Evolutionary conservation across 2,329 filamentous ascomycete genomes (phyloP).

Genomic region (Alternaria sp.): DNA sequence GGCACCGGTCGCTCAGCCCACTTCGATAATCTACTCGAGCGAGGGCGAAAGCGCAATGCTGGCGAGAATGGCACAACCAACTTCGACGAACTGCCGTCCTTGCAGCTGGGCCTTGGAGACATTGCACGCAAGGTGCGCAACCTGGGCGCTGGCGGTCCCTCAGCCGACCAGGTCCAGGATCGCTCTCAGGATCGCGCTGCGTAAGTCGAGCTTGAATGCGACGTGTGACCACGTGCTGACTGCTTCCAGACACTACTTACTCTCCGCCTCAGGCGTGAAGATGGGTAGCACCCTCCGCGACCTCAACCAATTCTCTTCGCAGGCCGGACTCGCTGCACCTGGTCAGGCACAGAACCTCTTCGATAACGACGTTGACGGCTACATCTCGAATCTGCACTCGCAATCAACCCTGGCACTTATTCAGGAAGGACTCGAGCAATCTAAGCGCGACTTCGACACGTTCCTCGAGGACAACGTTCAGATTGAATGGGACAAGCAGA

Average conservation of each 20-base stretch:
- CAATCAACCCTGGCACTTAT: conserved; percentile 93
- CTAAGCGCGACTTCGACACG: conserved; percentile 87
- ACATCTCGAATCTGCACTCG: conserved; percentile 83
- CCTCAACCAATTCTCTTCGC: conserved; percentile 75
- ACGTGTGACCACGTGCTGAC: conserved; percentile 18
- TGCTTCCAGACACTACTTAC: conserved; percentile 77
- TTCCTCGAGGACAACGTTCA: conserved; percentile 95
- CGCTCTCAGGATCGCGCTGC: conserved; percentile 57
- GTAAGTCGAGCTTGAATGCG: conserved; percentile 44
- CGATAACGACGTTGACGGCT: conserved; percentile 68
- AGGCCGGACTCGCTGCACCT: conserved; percentile 67
- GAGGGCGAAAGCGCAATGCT: conserved; percentile 70
- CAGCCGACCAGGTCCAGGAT: conserved; percentile 54
- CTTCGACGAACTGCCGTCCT: conserved; percentile 80
- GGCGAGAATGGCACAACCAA: conserved; percentile 64
- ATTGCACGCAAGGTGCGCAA: conserved; percentile 77
- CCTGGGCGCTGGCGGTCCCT: conserved; percentile 75
- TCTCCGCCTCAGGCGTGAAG: conserved; percentile 92
- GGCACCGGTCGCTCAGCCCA: conserved; percentile 60
- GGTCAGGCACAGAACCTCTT: conserved; percentile 49
- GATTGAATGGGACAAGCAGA: conserved; percentile 94
- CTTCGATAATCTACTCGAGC: conserved; percentile 69
- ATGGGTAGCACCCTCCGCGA: conserved; percentile 85
- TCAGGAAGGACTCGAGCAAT: conserved; percentile 85
- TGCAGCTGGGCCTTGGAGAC: conserved; percentile 91